Conservation (phyloP, 2,329 filamentous ascomycete genomes). For the Gaeumannomyces sp. region DNA sequence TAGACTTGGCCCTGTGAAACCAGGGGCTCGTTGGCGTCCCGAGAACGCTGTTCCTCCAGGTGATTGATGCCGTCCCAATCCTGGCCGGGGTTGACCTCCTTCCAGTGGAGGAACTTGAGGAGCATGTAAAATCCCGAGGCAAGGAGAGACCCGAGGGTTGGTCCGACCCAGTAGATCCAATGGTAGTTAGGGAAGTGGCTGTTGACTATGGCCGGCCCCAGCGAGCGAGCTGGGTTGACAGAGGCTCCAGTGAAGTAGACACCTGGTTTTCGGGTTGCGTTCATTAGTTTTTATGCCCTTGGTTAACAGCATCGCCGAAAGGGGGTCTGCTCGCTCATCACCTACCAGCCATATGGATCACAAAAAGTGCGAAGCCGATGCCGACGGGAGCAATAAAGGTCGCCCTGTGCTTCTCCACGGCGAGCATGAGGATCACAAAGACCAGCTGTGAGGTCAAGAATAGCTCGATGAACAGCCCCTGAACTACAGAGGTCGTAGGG, state of each 20-base stretch:
- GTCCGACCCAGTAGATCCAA: slow-evolving; percentile 52
- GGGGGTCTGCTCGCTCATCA: background rate
- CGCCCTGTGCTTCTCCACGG: slow-evolving; percentile 66
- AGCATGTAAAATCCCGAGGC: slow-evolving; percentile 44
- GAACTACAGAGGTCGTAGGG: slow-evolving; percentile 42
- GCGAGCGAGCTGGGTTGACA: slow-evolving; percentile 11
- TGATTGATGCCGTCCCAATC: slow-evolving; percentile 24
- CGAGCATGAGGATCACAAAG: slow-evolving; percentile 62
- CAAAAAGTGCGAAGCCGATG: slow-evolving; percentile 65
- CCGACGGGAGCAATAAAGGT: slow-evolving; percentile 67
- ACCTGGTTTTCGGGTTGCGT: background rate
- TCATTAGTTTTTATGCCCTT: background rate
- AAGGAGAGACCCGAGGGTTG: slow-evolving; percentile 41
- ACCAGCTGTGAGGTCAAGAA: slow-evolving; percentile 59
- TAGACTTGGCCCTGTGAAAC: slow-evolving; percentile 1
- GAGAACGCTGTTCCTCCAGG: background rate
- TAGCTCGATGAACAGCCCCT: slow-evolving; percentile 62
- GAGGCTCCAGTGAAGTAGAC: slow-evolving; percentile 13
- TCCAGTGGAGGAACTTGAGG: slow-evolving; percentile 46
- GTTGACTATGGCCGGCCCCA: slow-evolving; percentile 9
- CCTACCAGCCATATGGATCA: slow-evolving; percentile 38
- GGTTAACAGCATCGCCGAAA: background rate
- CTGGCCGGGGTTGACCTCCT: slow-evolving; percentile 43
- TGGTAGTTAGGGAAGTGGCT: slow-evolving; percentile 20
- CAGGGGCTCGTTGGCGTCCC: slow-evolving; percentile 3